A percentile compares a stretch with the other conserved stretches of the same genome.
Evolutionary conservation across 176 grass and related monocot genomes (phyloP).

Genomic region (Musa troglodytarum): DNA sequence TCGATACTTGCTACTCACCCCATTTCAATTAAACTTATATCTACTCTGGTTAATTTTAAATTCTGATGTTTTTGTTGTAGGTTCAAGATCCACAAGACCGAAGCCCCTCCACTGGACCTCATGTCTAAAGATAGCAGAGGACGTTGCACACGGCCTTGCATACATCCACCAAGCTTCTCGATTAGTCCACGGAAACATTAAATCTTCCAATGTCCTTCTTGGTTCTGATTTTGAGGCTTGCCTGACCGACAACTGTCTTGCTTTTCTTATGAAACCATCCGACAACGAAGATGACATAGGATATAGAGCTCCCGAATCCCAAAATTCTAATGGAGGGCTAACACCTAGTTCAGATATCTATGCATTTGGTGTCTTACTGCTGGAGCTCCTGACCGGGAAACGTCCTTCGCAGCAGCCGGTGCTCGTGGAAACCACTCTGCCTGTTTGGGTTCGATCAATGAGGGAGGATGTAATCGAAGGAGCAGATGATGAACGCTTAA

Average conservation of each 20-base stretch:
- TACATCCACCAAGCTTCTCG: constrained; percentile 93
- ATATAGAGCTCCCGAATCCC: constrained; percentile 76
- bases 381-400: constrained; percentile 79
- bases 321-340: constrained; percentile 55
- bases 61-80: constrained; percentile 18
- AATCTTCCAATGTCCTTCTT: constrained; percentile 74
- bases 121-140: constrained; percentile 96
- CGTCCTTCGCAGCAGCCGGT: constrained; percentile 56
- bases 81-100: constrained; percentile 62
- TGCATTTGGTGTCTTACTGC: constrained; percentile 68
- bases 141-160: constrained; percentile 68
- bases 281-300: constrained; percentile 43
- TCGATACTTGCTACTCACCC: neutral
- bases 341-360: constrained; percentile 92
- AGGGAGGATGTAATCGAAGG: constrained; percentile 36
- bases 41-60: neutral
- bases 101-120: constrained; percentile 97
- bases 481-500: constrained; percentile 46
- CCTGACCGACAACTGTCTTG: constrained; percentile 80
- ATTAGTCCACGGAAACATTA: constrained; percentile 87
- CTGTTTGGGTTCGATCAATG: constrained; percentile 43
- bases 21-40: neutral
- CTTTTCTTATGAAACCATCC: constrained; percentile 69
- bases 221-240: constrained; percentile 95
- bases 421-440: constrained; percentile 45